phyloP scores from a whole-genome alignment of 2,329 filamentous ascomycete species.

The Phialophora macrospora region DNA sequence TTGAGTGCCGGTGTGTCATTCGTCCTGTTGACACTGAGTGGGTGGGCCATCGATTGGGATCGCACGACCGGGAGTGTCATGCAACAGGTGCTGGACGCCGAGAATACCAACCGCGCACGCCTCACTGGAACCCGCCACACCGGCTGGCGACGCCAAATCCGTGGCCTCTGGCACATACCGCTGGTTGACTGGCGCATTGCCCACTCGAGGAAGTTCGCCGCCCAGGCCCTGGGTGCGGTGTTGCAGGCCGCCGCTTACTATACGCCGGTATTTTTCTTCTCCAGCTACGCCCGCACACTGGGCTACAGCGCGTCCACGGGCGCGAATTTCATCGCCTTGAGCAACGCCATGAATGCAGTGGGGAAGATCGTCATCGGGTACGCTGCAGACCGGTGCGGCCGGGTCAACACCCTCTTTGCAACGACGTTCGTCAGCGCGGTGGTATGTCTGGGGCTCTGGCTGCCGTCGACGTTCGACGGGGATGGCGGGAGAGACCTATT shows the following conservation, averaged over 20 bases:
- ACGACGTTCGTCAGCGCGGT: conserved; percentile 42
- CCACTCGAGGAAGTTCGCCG: conserved; percentile 44
- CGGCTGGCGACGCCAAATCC: neutral
- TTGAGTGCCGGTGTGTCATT: conserved; percentile 32
- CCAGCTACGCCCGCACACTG: conserved; percentile 46
- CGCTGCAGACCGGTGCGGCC: conserved; percentile 47
- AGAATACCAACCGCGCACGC: neutral
- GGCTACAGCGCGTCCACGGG: conserved; percentile 44
- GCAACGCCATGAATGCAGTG: conserved; percentile 48
- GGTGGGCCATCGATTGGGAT: conserved; percentile 8
- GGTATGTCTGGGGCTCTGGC: conserved; percentile 41
- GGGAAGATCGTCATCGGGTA: conserved; percentile 48
- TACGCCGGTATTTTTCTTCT: conserved; percentile 48
- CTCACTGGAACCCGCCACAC: neutral
- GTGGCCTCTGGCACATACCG: neutral
- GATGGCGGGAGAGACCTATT: conserved; percentile 37
- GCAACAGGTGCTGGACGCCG: neutral
- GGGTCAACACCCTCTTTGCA: conserved; percentile 48
- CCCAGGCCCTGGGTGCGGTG: conserved; percentile 45
- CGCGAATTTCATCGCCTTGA: conserved; percentile 48
- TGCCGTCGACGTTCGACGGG: conserved; percentile 20
- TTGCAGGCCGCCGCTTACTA: conserved; percentile 49
- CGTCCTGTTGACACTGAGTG: conserved; percentile 24
- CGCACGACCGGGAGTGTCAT: neutral
- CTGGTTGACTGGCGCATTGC: conserved; percentile 43